phyloP scores from a whole-genome alignment of 2,329 filamentous ascomycete species.

The Phyllosticta citrichinensis region DNA sequence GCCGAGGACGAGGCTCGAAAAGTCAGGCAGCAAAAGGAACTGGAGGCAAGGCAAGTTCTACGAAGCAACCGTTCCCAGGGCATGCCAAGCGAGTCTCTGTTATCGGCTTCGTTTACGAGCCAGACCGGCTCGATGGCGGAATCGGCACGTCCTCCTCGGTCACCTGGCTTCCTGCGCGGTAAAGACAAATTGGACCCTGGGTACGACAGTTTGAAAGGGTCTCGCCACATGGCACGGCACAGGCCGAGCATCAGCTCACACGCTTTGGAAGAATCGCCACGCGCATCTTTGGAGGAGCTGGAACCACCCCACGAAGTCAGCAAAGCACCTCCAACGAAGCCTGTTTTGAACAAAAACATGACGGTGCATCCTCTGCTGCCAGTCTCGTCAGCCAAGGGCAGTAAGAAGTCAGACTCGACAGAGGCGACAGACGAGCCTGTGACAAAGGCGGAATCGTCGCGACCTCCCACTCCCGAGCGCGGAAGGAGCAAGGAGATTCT shows the following conservation, averaged over 20 bases:
- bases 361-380: not conserved
- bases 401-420: not conserved
- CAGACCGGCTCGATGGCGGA: conserved; percentile 16
- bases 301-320: no score
- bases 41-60: conserved; percentile 3
- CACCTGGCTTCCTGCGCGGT: not conserved
- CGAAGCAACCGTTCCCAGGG: conserved; percentile 1
- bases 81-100: conserved; percentile 4
- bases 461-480: conserved; percentile 1
- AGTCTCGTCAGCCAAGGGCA: not conserved
- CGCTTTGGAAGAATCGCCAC: not conserved
- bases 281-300: not conserved
- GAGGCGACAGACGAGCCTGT: not conserved
- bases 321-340: not conserved
- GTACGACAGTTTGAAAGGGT: not conserved
- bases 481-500: conserved; percentile 2
- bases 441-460: not conserved
- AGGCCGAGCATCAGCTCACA: not conserved
- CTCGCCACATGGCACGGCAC: not conserved
- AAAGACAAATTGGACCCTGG: conserved; percentile 1
- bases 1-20: conserved; percentile 4
- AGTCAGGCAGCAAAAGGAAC: conserved; percentile 4
- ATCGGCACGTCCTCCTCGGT: conserved; percentile 16
- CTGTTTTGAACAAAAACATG: not conserved
- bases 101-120: conserved; percentile 25